These are phyloP conservation scores for Blastocystis sp. DNA, from an alignment of 352 stramenopile genomes.

Conservation along the genomic window DNA sequence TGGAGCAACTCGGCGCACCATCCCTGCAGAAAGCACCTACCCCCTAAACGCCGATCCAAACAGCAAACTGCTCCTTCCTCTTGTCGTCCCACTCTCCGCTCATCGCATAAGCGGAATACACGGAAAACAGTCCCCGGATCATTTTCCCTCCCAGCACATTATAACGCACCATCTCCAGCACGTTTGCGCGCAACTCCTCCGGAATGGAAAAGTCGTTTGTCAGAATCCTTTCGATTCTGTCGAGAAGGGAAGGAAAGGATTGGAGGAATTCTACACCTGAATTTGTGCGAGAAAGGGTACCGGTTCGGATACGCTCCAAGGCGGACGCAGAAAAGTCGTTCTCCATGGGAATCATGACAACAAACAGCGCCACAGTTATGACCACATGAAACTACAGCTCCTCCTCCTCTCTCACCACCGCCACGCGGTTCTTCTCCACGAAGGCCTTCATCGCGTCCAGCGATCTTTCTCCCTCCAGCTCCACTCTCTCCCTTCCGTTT, in stretches of 20 bases:
- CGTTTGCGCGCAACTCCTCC: background rate
- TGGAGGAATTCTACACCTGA: no score
- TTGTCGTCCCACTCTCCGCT: slow-evolving; percentile 6
- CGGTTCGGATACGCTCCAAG: no score
- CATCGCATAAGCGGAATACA: slow-evolving; percentile 44
- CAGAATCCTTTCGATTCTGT: background rate
- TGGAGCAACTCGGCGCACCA: slow-evolving; percentile 43
- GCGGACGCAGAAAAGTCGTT: no score
- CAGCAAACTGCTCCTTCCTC: background rate
- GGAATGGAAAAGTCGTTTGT: background rate
- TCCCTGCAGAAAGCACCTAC: slow-evolving; percentile 27
- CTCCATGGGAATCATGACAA: background rate
- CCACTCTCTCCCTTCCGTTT: background rate
- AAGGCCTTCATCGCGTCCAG: no score
- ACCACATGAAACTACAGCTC: slow-evolving; percentile 49
- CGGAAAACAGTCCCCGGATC: slow-evolving; percentile 41
- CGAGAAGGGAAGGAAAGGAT: no score
- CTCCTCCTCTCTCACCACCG: slow-evolving; percentile 27
- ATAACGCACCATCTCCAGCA: slow-evolving; percentile 29
- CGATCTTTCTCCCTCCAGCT: background rate
- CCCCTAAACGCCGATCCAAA: background rate
- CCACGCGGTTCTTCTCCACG: no score
- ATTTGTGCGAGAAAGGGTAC: no score
- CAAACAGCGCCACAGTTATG: slow-evolving; percentile 26
- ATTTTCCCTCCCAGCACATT: slow-evolving; percentile 42